phyloP scores from a whole-genome alignment of 805 yeast species.

The Saturnispora saitoi region DNA sequence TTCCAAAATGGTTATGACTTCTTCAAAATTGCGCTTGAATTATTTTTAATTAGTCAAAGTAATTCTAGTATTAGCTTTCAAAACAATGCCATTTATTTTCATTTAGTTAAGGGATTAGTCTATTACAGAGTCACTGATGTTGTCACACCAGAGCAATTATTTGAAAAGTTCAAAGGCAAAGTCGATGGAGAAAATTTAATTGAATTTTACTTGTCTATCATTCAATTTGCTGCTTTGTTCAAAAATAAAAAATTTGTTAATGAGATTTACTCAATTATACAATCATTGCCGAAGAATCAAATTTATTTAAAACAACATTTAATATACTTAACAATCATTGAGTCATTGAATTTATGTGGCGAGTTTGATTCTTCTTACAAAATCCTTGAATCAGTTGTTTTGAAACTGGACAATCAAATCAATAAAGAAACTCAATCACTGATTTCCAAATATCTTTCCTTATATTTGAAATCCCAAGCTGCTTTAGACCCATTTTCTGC shows the following conservation, averaged over 20 bases:
- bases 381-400: constrained; percentile 46
- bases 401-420: constrained; percentile 15
- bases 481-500: constrained; percentile 21
- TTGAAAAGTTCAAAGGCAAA: constrained; percentile 13
- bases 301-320: constrained; percentile 31
- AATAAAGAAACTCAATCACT: constrained; percentile 9
- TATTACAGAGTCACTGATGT: constrained; percentile 18
- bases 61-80: constrained; percentile 14
- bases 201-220: constrained; percentile 31
- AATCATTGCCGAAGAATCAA: background rate
- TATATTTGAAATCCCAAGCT: constrained; percentile 24
- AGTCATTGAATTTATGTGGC: constrained; percentile 43
- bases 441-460: constrained; percentile 20
- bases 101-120: constrained; percentile 22
- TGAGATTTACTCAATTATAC: constrained; percentile 23
- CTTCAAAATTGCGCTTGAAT: constrained; percentile 43
- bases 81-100: constrained; percentile 15
- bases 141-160: constrained; percentile 15
- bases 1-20: constrained; percentile 36
- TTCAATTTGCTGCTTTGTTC: constrained; percentile 32
- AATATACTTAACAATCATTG: constrained; percentile 44
- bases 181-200: constrained; percentile 10
- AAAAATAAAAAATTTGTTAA: constrained; percentile 33
- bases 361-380: constrained; percentile 44
- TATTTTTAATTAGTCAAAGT: constrained; percentile 26